phyloP scores from a whole-genome alignment of 495 filamentous ascomycete species.

The Aspergillus ostianus region DNA sequence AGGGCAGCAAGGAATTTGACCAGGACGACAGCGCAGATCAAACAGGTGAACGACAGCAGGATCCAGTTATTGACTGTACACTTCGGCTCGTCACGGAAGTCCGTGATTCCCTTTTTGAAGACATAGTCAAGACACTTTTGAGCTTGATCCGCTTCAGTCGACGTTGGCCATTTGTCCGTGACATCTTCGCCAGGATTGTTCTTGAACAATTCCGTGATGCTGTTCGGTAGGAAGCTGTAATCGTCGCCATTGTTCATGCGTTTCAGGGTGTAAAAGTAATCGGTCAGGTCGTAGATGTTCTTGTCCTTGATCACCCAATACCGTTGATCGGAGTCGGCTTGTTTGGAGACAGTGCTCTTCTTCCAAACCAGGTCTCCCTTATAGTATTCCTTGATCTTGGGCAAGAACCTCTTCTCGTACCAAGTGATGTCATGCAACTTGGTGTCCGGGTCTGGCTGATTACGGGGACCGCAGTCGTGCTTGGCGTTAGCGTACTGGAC shows the following conservation, averaged over 20 bases:
- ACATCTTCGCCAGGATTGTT: slow-evolving; percentile 78
- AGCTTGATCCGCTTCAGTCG: slow-evolving; percentile 51
- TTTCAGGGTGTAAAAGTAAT: slow-evolving; percentile 77
- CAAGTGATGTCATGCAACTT: slow-evolving; percentile 63
- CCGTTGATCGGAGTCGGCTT: slow-evolving; percentile 65
- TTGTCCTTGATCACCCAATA: slow-evolving; percentile 76
- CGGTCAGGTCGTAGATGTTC: slow-evolving; percentile 81
- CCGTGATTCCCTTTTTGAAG: slow-evolving; percentile 79
- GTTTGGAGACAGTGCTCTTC: slow-evolving; percentile 42
- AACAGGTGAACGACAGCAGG: slow-evolving; percentile 77
- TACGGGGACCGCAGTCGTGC: slow-evolving; percentile 65
- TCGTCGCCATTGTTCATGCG: slow-evolving; percentile 42
- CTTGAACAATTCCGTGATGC: slow-evolving; percentile 63
- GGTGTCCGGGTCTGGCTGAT: slow-evolving; percentile 50
- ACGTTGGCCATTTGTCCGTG: slow-evolving; percentile 59
- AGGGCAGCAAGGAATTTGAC: slow-evolving; percentile 93
- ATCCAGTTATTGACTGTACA: slow-evolving; percentile 94
- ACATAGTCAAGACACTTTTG: slow-evolving; percentile 77
- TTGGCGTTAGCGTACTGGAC: slow-evolving; percentile 44
- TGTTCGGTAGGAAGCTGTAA: slow-evolving; percentile 68
- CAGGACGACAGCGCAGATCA: slow-evolving; percentile 75
- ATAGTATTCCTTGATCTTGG: slow-evolving; percentile 78
- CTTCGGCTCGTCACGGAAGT: slow-evolving; percentile 72
- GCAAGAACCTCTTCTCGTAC: slow-evolving; percentile 73
- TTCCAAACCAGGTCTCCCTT: slow-evolving; percentile 83